Evolutionary conservation across 768 basidiomycete genomes (phyloP).

Genomic region (Suillus fuscotomentosus): DNA sequence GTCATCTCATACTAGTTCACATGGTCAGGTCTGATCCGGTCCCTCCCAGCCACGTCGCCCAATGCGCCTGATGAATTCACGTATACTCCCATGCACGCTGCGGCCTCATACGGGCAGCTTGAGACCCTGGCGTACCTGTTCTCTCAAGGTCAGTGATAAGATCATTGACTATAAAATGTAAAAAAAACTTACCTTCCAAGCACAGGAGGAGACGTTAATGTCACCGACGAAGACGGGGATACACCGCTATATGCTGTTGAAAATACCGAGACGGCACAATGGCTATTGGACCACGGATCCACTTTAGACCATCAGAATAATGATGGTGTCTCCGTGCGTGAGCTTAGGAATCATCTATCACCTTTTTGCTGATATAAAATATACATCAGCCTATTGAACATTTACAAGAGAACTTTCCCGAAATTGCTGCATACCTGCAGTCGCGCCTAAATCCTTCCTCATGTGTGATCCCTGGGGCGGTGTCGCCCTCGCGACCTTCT

Average conservation of each 20-base stretch:
- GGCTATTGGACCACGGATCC: slow-evolving; percentile 79
- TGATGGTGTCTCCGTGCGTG: slow-evolving; percentile 74
- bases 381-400: slow-evolving; percentile 61
- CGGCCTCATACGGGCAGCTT: slow-evolving; percentile 87
- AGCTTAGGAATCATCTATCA: slow-evolving; percentile 9
- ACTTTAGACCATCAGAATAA: slow-evolving; percentile 56
- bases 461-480: slow-evolving; percentile 3
- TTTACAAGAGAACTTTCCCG: slow-evolving; percentile 68
- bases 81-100: slow-evolving; percentile 93
- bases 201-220: slow-evolving; percentile 82
- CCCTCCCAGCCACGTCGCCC: slow-evolving; percentile 54
- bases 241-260: slow-evolving; percentile 93
- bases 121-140: slow-evolving; percentile 77
- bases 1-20: slow-evolving; percentile 16
- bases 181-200: neutral
- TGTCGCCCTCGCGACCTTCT: slow-evolving; percentile 41
- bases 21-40: slow-evolving; percentile 32
- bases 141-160: slow-evolving; percentile 49
- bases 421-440: slow-evolving; percentile 62
- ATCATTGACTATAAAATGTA: neutral
- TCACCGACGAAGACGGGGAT: slow-evolving; percentile 85
- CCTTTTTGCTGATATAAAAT: slow-evolving; percentile 10
- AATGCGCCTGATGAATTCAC: slow-evolving; percentile 70
- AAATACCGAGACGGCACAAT: slow-evolving; percentile 71
- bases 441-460: slow-evolving; percentile 27